A percentile compares a stretch with the other conserved stretches of the same genome.
phyloP scores from a whole-genome alignment of 2,329 filamentous ascomycete species.

The Cladosporium sp. region DNA sequence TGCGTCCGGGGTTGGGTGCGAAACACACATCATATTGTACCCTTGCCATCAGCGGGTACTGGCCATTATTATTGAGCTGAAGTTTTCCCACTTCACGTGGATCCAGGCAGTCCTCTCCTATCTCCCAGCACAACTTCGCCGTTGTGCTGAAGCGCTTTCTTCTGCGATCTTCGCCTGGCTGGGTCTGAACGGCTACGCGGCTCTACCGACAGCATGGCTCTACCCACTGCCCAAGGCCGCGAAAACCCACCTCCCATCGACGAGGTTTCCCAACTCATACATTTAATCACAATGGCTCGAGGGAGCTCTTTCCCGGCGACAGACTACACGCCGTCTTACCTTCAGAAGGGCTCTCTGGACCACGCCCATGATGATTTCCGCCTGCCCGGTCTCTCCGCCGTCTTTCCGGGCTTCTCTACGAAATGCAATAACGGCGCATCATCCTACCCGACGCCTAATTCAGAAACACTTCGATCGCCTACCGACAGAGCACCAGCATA shows the following conservation, averaged over 20 bases:
- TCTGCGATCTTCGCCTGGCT: too few relatives aligned
- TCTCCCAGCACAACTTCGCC: too few relatives aligned
- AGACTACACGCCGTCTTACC: background rate
- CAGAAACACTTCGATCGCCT: background rate
- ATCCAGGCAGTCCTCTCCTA: too few relatives aligned
- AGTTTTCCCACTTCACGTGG: too few relatives aligned
- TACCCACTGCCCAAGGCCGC: background rate
- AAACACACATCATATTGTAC: too few relatives aligned
- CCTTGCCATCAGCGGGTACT: too few relatives aligned
- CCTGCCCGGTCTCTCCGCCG: background rate
- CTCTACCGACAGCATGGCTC: background rate
- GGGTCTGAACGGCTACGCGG: background rate
- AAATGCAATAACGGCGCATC: background rate
- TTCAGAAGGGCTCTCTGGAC: background rate
- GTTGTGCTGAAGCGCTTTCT: too few relatives aligned
- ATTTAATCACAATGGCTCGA: background rate
- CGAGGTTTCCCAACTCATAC: background rate
- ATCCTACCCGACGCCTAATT: background rate
- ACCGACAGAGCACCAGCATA: background rate
- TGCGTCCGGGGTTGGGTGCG: too few relatives aligned
- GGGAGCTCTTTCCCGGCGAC: background rate
- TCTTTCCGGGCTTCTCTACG: constrained; percentile 3
- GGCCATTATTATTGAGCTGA: too few relatives aligned
- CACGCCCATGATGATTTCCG: background rate
- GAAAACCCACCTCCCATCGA: background rate